phyloP scores from a whole-genome alignment of 1,284 basidiomycete species.

The Apiotrichum montevideense region DNA sequence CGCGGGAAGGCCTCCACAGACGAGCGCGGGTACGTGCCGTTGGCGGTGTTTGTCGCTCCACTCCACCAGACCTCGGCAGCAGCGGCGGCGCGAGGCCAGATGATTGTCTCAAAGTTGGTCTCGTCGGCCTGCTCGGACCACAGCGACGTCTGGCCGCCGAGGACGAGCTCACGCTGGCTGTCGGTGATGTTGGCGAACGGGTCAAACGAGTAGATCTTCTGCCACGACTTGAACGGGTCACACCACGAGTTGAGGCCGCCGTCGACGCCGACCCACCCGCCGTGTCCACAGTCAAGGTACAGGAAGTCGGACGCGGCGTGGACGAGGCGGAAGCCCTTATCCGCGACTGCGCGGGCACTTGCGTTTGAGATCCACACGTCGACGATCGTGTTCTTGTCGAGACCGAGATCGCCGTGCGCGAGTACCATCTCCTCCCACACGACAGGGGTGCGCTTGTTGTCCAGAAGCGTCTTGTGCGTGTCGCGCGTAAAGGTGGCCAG shows the following conservation, averaged over 20 bases:
- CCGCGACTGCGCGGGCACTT: slow-evolving; percentile 56
- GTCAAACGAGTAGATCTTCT: not conserved
- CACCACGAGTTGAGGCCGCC: slow-evolving; percentile 54
- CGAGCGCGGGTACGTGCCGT: not conserved
- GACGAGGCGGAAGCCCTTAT: slow-evolving; percentile 59
- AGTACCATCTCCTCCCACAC: slow-evolving; percentile 62
- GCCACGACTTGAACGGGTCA: slow-evolving; percentile 69
- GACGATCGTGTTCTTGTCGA: slow-evolving; percentile 63
- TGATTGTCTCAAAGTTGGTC: slow-evolving; percentile 62
- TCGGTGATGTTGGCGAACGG: slow-evolving; percentile 51
- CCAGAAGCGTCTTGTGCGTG: slow-evolving; percentile 52
- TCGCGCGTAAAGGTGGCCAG: slow-evolving; percentile 58
- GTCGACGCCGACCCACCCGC: slow-evolving; percentile 55
- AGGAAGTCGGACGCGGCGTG: slow-evolving; percentile 67
- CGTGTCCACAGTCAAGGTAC: slow-evolving; percentile 75
- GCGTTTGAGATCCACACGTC: slow-evolving; percentile 65
- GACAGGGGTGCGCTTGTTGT: slow-evolving; percentile 55
- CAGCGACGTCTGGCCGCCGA: slow-evolving; percentile 62
- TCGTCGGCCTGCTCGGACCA: slow-evolving; percentile 73
- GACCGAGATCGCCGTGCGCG: slow-evolving; percentile 49
- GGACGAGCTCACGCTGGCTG: slow-evolving; percentile 53
- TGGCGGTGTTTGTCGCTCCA: slow-evolving; percentile 48
- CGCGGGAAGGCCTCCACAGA: slow-evolving; percentile 59
- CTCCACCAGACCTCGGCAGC: slow-evolving; percentile 81
- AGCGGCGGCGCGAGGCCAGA: slow-evolving; percentile 73